These are phyloP conservation scores for Chrysanthemum makinoi DNA, from an alignment of 129 eudicot genomes.

Conservation along the genomic window DNA sequence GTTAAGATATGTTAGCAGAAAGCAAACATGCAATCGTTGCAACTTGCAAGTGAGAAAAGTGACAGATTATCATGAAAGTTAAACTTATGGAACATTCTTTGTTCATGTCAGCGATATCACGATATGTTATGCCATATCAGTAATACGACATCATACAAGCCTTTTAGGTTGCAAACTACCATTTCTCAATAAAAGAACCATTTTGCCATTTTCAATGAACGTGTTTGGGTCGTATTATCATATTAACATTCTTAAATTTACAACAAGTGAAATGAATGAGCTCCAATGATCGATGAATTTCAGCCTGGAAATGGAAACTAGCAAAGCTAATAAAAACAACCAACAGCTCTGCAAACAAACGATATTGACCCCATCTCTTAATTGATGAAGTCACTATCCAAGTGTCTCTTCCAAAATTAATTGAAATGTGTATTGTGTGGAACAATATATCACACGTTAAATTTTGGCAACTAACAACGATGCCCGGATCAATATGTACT, in stretches of 20 bases:
- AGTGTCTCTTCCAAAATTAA: neutral
- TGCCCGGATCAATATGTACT: neutral
- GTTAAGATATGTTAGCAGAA: neutral
- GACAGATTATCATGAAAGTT: neutral
- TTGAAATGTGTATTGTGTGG: neutral
- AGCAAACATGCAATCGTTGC: neutral
- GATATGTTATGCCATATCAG: neutral
- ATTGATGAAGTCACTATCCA: neutral
- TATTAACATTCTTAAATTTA: neutral
- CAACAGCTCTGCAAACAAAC: neutral
- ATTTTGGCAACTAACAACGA: neutral
- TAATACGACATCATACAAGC: neutral
- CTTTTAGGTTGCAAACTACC: neutral
- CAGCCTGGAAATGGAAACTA: neutral
- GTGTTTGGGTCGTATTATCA: neutral
- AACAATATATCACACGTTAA: no score
- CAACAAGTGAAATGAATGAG: neutral
- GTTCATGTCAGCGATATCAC: neutral
- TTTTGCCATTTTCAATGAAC: neutral
- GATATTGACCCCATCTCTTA: neutral
- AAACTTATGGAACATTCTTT: neutral
- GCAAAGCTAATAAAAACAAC: neutral
- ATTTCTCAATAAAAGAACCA: neutral
- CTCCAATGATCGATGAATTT: neutral
- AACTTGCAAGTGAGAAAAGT: neutral